These are phyloP conservation scores for Aspergillus melleus DNA, from an alignment of 2,329 filamentous ascomycete genomes.

Conservation along the genomic window DNA sequence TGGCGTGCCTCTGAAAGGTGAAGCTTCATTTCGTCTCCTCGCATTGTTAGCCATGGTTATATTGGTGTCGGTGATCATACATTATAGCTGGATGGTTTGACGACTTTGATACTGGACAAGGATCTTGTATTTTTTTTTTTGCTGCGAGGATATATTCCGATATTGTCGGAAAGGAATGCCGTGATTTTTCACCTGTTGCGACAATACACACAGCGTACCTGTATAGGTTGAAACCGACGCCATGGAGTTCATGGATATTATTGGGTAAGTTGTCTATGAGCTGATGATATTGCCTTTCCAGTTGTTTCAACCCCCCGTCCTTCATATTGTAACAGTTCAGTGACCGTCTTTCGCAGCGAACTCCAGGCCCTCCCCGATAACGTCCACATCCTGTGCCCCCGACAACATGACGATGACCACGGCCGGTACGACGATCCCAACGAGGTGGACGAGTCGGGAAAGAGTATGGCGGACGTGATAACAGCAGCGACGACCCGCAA, in stretches of 20 bases:
- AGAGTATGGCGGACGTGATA: conserved; percentile 46
- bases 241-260: conserved; percentile 45
- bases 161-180: conserved; percentile 19
- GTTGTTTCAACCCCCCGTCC: not conserved
- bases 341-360: conserved; percentile 31
- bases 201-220: conserved; percentile 6
- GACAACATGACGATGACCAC: conserved; percentile 60
- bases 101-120: not conserved
- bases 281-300: not conserved
- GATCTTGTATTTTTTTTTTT: not conserved
- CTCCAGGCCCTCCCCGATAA: conserved; percentile 46
- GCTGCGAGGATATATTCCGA: not conserved
- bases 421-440: conserved; percentile 63
- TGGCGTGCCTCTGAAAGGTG: conserved; percentile 1
- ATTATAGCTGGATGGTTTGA: not conserved
- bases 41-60: conserved; percentile 14
- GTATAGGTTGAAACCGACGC: conserved; percentile 6
- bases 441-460: conserved; percentile 49
- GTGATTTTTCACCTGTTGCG: conserved; percentile 7
- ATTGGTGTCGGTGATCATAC: conserved; percentile 3
- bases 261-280: conserved; percentile 38
- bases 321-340: conserved; percentile 13
- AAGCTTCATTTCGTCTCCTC: conserved; percentile 5
- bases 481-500: conserved; percentile 57
- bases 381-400: conserved; percentile 69